Conservation (phyloP, 2,329 filamentous ascomycete genomes). For the Penicillium aurantiogriseum region DNA sequence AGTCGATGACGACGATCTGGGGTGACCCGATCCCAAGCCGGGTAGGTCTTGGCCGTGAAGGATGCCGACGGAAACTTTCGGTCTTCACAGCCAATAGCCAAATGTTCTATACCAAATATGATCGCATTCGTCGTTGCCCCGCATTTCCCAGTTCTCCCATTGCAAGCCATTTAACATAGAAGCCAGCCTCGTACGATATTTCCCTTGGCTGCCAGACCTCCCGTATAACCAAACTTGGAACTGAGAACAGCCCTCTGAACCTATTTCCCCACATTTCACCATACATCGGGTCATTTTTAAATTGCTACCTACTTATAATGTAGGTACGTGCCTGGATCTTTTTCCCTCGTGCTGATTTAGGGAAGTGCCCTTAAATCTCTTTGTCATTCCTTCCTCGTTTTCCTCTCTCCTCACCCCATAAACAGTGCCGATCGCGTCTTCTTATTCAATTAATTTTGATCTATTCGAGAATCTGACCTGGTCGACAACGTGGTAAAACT, state of each 20-base stretch:
- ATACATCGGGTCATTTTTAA: slow-evolving; percentile 2
- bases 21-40: neutral
- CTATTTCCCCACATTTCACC: slow-evolving; percentile 17
- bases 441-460: neutral
- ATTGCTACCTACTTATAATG: neutral
- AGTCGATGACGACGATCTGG: slow-evolving; percentile 20
- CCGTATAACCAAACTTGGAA: slow-evolving; percentile 4
- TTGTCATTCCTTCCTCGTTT: neutral
- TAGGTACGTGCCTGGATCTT: slow-evolving; percentile 14
- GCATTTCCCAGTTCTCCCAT: slow-evolving; percentile 1
- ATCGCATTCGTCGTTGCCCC: neutral
- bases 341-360: neutral
- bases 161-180: neutral
- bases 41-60: slow-evolving; percentile 2
- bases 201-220: neutral
- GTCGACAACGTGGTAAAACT: slow-evolving; percentile 1
- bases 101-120: neutral
- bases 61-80: slow-evolving; percentile 3
- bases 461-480: neutral
- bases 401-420: neutral
- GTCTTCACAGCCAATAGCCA: neutral
- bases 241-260: neutral
- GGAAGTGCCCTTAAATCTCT: slow-evolving; percentile 1
- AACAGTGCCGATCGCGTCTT: neutral
- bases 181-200: slow-evolving; percentile 12